Percentiles rank a stretch among this genome's conserved stretches.
phyloP scores from a whole-genome alignment of 345 rosid genomes.

The Aethionema arabicum region DNA sequence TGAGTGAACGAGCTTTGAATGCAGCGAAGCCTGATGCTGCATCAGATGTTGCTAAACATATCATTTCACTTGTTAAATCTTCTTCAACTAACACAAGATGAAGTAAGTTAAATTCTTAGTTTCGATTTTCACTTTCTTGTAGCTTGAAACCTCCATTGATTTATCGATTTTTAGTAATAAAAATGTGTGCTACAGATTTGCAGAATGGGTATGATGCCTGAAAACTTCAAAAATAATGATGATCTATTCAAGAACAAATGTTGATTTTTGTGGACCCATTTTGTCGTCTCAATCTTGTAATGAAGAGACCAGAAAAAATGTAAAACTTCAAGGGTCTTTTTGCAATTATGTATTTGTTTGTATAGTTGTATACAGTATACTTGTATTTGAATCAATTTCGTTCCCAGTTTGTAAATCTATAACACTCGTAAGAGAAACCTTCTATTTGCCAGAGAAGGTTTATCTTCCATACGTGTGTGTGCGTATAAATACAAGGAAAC shows the following conservation, averaged over 20 bases:
- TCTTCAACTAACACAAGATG: neutral
- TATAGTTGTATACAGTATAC: neutral
- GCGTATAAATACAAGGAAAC: no score
- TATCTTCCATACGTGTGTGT: neutral
- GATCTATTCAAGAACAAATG: slow-evolving; percentile 11
- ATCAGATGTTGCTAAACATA: slow-evolving; percentile 53
- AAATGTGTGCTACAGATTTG: neutral
- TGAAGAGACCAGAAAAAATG: neutral
- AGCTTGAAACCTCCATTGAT: slow-evolving; percentile 6
- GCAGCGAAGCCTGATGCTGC: slow-evolving; percentile 77
- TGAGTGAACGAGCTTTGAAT: slow-evolving; percentile 66
- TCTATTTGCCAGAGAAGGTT: neutral
- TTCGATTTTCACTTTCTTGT: slow-evolving; percentile 8
- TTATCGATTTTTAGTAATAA: neutral
- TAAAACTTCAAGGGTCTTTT: slow-evolving; percentile 1
- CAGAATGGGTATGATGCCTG: neutral
- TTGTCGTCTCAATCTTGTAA: slow-evolving; percentile 10
- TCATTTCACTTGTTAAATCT: slow-evolving; percentile 47
- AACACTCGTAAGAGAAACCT: neutral
- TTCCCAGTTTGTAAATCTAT: neutral
- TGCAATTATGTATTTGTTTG: neutral
- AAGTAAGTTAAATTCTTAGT: slow-evolving; percentile 21
- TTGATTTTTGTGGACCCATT: slow-evolving; percentile 9
- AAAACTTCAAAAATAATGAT: neutral
- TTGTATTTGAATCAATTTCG: neutral